These are phyloP conservation scores for Dillenia suffruticosa DNA, from an alignment of 164 flowering plant genomes.

Conservation along the genomic window DNA sequence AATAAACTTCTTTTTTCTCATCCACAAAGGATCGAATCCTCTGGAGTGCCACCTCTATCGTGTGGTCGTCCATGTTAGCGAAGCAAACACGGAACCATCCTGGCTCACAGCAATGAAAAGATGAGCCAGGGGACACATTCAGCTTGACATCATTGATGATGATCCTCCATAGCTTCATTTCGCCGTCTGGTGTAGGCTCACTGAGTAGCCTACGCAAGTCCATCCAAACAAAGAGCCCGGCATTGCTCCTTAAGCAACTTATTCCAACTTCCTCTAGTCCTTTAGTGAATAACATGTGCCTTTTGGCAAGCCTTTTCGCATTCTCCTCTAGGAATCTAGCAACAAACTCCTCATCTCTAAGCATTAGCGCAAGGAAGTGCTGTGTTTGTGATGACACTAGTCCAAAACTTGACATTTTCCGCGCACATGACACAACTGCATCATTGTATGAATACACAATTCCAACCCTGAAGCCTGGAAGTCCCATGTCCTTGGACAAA, in stretches of 20 bases:
- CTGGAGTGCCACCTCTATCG: conserved; percentile 32
- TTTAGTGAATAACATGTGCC: conserved; percentile 18
- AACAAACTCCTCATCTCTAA: conserved; percentile 35
- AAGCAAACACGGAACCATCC: conserved; percentile 65
- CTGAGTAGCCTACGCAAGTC: conserved; percentile 30
- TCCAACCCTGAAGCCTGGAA: conserved; percentile 53
- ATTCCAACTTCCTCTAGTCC: conserved; percentile 28
- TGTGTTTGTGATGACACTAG: conserved; percentile 47
- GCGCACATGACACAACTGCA: conserved; percentile 21
- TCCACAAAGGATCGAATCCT: conserved; percentile 31
- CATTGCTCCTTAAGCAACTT: conserved; percentile 30
- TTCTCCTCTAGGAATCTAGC: conserved; percentile 23
- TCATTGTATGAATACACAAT: conserved; percentile 47
- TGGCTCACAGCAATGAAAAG: conserved; percentile 44
- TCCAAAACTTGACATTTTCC: conserved; percentile 54
- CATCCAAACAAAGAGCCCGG: conserved; percentile 52
- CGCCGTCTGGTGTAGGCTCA: conserved; percentile 30
- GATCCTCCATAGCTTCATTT: conserved; percentile 37
- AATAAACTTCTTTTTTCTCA: not conserved
- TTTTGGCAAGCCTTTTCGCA: conserved; percentile 20
- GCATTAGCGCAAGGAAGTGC: conserved; percentile 32
- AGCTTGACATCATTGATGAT: conserved; percentile 47
- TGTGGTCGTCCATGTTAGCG: conserved; percentile 50
- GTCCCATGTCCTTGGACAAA: conserved; percentile 54
- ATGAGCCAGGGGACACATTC: conserved; percentile 53